These are phyloP conservation scores for Chalciporus piperatus DNA, from an alignment of 768 basidiomycete genomes.

Conservation along the genomic window DNA sequence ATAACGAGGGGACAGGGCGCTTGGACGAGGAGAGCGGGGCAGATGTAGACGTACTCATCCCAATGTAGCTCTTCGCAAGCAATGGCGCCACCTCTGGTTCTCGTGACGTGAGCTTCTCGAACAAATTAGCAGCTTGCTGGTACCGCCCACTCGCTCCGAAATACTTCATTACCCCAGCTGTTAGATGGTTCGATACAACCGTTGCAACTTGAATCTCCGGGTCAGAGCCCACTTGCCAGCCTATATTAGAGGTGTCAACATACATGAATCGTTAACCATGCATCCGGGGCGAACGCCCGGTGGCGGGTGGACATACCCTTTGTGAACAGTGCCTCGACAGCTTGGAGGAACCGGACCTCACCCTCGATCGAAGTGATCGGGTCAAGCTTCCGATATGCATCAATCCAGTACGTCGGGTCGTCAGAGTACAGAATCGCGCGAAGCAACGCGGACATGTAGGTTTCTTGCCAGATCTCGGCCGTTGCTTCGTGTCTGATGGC, in stretches of 20 bases:
- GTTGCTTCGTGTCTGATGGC: conserved; percentile 78
- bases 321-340: conserved; percentile 82
- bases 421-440: conserved; percentile 94
- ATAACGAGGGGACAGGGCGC: neutral
- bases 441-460: conserved; percentile 89
- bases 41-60: conserved; percentile 82
- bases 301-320: conserved; percentile 52
- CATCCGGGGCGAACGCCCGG: neutral
- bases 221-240: conserved; percentile 98
- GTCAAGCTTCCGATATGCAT: conserved; percentile 93
- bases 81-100: conserved; percentile 90
- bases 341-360: conserved; percentile 86
- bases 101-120: conserved; percentile 81
- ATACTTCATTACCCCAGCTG: conserved; percentile 93
- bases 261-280: neutral
- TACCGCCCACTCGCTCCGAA: conserved; percentile 90
- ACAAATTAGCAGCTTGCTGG: conserved; percentile 87
- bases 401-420: conserved; percentile 86
- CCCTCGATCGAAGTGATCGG: conserved; percentile 88
- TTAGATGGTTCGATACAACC: conserved; percentile 93
- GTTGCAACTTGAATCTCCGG: conserved; percentile 99
- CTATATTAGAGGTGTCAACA: conserved; percentile 37
- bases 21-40: neutral
- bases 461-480: conserved; percentile 94
- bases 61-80: conserved; percentile 87